Percentiles rank a stretch among this genome's conserved stretches.
Evolutionary conservation across 2,329 filamentous ascomycete species (phyloP).

Genomic region (Alternaria sp.): DNA sequence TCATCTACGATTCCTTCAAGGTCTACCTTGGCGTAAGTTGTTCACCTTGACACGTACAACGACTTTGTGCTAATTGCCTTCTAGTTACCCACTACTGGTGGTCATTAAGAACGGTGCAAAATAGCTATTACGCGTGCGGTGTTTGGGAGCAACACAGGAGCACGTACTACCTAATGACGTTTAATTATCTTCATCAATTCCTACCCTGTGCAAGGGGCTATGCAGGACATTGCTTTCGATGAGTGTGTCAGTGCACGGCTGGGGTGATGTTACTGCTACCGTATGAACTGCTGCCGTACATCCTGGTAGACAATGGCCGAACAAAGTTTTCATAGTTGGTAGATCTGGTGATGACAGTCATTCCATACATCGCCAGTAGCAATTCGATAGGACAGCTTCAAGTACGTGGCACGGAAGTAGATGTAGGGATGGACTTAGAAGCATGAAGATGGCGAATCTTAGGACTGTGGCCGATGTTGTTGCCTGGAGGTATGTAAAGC

Average conservation of each 20-base stretch:
- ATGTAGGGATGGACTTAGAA: fast-evolving
- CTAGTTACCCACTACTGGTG: conserved; percentile 37
- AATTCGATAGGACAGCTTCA: neutral
- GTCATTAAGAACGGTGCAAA: conserved; percentile 14
- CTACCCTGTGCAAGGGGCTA: neutral
- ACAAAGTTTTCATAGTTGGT: neutral
- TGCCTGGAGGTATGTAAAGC: neutral
- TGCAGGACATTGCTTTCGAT: neutral
- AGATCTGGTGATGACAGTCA: neutral
- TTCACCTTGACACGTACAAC: neutral
- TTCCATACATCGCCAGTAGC: fast-evolving
- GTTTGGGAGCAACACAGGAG: neutral
- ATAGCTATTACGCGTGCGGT: neutral
- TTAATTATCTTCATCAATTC: neutral
- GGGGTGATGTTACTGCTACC: neutral
- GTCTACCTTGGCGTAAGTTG: conserved; percentile 48
- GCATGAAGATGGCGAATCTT: neutral
- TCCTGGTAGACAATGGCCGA: neutral
- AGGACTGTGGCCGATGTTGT: neutral
- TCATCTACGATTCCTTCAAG: conserved; percentile 53
- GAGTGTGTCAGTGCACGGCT: neutral
- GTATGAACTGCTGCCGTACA: neutral
- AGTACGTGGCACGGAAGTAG: neutral
- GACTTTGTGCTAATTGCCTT: neutral
- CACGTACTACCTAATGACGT: neutral